These are phyloP conservation scores for Triticum turgidum DNA, from an alignment of 176 grass and related monocot species.

Conservation along the genomic window DNA sequence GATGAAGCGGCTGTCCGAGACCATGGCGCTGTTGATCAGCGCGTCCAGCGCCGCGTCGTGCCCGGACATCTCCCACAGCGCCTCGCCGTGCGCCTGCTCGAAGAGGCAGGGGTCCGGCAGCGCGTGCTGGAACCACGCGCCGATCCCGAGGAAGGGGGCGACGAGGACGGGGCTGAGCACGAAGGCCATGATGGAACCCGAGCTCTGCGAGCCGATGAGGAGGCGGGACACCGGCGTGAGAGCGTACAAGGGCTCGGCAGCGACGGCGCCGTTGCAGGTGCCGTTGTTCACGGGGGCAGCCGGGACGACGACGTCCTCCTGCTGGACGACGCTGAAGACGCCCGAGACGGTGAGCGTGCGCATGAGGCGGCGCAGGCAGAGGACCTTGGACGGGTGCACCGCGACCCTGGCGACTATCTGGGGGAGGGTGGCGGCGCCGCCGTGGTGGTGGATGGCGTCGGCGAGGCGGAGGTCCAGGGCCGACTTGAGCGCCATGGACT, in stretches of 20 bases:
- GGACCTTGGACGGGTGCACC: not conserved
- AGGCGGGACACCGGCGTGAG: slow-evolving; percentile 7
- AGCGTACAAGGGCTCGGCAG: not conserved
- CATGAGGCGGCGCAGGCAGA: slow-evolving; percentile 9
- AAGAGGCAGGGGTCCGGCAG: slow-evolving; percentile 1
- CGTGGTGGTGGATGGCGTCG: slow-evolving; percentile 11
- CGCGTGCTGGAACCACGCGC: not conserved
- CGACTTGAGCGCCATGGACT: slow-evolving; percentile 10
- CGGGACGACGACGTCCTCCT: not conserved
- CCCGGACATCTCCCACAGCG: slow-evolving; percentile 10
- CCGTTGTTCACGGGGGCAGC: not conserved
- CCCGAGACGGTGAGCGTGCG: slow-evolving; percentile 2
- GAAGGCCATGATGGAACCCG: not conserved
- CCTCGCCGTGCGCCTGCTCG: not conserved
- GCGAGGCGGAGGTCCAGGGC: not conserved
- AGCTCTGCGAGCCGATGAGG: not conserved
- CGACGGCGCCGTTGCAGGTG: no score
- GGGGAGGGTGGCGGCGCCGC: not conserved
- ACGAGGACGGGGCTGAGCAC: not conserved
- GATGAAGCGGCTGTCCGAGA: slow-evolving; percentile 25
- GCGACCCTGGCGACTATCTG: not conserved
- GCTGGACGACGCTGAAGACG: not conserved
- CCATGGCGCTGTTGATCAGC: slow-evolving; percentile 41
- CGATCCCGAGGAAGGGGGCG: not conserved
- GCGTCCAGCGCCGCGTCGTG: not conserved